Base-by-base conservation (phyloP, 2,329 filamentous ascomycete genomes). In the Pseudocercospora fijiensis region DNA sequence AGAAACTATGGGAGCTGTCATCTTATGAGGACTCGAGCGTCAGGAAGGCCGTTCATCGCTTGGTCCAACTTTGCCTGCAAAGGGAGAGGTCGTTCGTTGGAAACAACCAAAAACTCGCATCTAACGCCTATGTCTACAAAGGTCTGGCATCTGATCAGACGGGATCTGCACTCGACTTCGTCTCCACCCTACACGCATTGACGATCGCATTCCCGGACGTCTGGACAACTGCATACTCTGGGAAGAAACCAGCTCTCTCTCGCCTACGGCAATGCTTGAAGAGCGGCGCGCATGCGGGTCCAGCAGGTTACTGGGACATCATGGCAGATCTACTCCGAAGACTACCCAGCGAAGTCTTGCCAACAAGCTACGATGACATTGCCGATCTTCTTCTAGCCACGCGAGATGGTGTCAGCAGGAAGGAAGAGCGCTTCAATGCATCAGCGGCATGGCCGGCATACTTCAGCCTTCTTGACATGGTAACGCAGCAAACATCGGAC, bases 221-320 rank as follows among this genome's bases (percentile, higher is more conserved):
- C 9, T 99, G 95, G 95, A 88, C 87, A 1, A 81, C 82, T 4
- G 80, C 85, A 60, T 88, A 88, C 74, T 81, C 77, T 27, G 83
- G 81, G 53, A 88, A 87, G 73, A 84, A 83, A 28, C 74, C 83
- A 7, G 84, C 76, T 63, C 82, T 78, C 65, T 85, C 81, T 64
- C 78, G 88, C 22, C 77, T 99, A 3, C 84, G 85, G 57, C 81
- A 86, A 8, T 95, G 96, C 69, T 80, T 98, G 6, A 88, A 90
- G 66, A 90, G 88, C 71, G 94, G 95, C 2, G 96, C 94, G 0
- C 91, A 97, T 72, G 86, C 87, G n/a, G 89, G 90, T 2, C 81
- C 86, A 0, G 78, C 83, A 3, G 84, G 83, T 9, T 96, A 88
- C 73, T 99, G 95, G 95, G 77, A 82, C 26, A 85, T 84, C 16